Base-by-base conservation (phyloP, 2,329 filamentous ascomycete genomes). In the Fusarium palustre region DNA sequence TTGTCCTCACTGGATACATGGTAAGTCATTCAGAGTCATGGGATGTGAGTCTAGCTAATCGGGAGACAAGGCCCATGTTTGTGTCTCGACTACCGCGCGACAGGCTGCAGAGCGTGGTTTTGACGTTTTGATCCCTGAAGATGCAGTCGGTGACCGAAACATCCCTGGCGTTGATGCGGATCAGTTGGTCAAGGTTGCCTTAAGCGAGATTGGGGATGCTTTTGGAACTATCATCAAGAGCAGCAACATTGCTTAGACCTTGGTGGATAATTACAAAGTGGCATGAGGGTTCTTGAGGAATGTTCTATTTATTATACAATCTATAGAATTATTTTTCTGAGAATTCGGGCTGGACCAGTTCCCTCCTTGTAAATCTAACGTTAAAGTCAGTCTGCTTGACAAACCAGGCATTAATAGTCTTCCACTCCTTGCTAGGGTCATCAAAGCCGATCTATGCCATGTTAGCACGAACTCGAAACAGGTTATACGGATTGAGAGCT, bases 141-240 rank as follows among this genome's bases (percentile, higher is more conserved):
- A 91, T 74, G 88, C 83, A 0, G 85, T 92, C 38, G 90, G 90
- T 0, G 89, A 91, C 76, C 78, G 90, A 11, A 84, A 91, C 74
- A 90, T 92, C 45, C 90, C 90, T 1, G 89, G 89, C 1, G 85
- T 84, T 1, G 79, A 81, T 8, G 88, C 86, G 0, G 82, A 84
- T 13, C 83, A 89, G 57, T 74, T 91, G 24, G 77, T 79, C 1
- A 75, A 78, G 76, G 83, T 86, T 64, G 82, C 81, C 3, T 76
- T 92, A 69, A 81, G 82, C 8, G 89, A 91, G 77, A 78, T 92
- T 74, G 87, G 73, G 0, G 90, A 92, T 82, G 85, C 82, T 2
- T 90, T 91, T 77, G 89, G 82, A 1, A 91, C 87, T 0, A 80
- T 91, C 9, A 79, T 91, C n/a, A 63, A 76, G 64, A 77, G 75